Percentiles rank a stretch among this genome's conserved stretches.
phyloP scores from a whole-genome alignment of 345 rosid genomes.

The Eucalyptus erythrocorys region DNA sequence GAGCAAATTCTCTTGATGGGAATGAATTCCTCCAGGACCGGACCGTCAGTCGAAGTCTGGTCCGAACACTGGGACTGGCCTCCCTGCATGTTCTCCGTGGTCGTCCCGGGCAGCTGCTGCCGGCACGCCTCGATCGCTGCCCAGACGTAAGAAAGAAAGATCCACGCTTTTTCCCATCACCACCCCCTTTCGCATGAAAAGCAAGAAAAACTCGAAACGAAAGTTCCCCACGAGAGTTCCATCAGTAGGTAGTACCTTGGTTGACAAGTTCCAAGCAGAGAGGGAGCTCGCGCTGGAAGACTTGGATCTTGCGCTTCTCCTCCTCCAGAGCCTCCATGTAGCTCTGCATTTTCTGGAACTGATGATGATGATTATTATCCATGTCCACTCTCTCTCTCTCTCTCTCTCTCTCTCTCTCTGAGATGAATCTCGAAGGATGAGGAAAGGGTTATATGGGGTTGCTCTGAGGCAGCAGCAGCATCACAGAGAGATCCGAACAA shows the following conservation, averaged over 20 bases:
- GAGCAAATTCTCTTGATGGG: slow-evolving; percentile 43
- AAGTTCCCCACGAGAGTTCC: background rate
- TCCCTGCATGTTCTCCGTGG: slow-evolving; percentile 30
- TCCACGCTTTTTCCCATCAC: background rate
- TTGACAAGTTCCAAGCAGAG: slow-evolving; percentile 85
- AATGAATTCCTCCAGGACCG: slow-evolving; percentile 73
- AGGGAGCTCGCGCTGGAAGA: slow-evolving; percentile 92
- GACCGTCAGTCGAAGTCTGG: slow-evolving; percentile 65
- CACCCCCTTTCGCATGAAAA: background rate
- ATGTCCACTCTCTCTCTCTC: background rate
- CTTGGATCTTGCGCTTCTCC: slow-evolving; percentile 83
- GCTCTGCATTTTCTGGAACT: slow-evolving; percentile 33
- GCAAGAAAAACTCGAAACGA: background rate
- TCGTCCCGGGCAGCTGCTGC: slow-evolving; percentile 57
- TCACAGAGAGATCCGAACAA: slow-evolving; percentile 30
- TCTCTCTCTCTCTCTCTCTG: background rate
- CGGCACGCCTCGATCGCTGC: slow-evolving; percentile 77
- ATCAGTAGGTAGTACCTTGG: slow-evolving; percentile 34
- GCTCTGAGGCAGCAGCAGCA: background rate
- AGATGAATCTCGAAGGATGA: background rate
- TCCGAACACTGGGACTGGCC: slow-evolving; percentile 81
- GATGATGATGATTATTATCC: background rate
- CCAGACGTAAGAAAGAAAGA: background rate
- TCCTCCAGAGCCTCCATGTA: slow-evolving; percentile 72
- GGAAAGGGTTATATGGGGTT: background rate